Base-by-base conservation (phyloP, 108 stramenopile species). In the Skeletonema menzelii region DNA sequence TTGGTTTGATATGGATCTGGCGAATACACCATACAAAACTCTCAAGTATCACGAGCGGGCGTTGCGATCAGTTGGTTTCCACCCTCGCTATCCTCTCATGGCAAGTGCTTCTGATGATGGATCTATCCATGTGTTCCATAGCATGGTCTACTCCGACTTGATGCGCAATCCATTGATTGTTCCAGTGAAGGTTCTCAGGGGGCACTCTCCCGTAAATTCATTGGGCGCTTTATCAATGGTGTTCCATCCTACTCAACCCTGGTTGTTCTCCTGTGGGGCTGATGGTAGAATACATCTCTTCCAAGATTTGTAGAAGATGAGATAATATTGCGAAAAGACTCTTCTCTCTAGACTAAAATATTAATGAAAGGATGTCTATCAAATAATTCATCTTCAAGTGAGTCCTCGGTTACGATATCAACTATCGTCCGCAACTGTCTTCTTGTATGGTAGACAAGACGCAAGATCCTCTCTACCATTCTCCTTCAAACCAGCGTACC, bases 181-280 rank as follows among this genome's bases (percentile, higher is more conserved):
- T 12, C 99, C 99, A 0, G 97, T 99, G 20, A 99, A 99, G 85
- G 92, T 99, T 12, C 78, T 99, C 28, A 71, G 93, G 28, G 98
- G 93, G 0, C 98, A 98, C 77, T 67, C 80, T 26, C 73, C 88
- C 22, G 75, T 80, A 13, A 91, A 95, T 47, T 96, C 89, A 35
- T 70, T 98, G 26, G 99, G 98, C 8, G 97, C 93, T 7, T 65
- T 98, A 67, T 85, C 86, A 1, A 63, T 92, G 27, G 85, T 83
- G 19, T 99, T 97, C 67, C 98, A 99, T 82, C 98, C 97, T 5
- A 90, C 90, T 57, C 98, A 99, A 82, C 99, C 99, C n/a, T 99
- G 99, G 99, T 55, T 99, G 6, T 98, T 99, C 82, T 95, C 97
- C 0, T 95, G 75, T 34, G 98, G 99, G 4, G 97, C 97, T 0